These are phyloP conservation scores for Suhomyces maxii DNA, from an alignment of 1,139 yeast genomes.

Conservation along the genomic window DNA sequence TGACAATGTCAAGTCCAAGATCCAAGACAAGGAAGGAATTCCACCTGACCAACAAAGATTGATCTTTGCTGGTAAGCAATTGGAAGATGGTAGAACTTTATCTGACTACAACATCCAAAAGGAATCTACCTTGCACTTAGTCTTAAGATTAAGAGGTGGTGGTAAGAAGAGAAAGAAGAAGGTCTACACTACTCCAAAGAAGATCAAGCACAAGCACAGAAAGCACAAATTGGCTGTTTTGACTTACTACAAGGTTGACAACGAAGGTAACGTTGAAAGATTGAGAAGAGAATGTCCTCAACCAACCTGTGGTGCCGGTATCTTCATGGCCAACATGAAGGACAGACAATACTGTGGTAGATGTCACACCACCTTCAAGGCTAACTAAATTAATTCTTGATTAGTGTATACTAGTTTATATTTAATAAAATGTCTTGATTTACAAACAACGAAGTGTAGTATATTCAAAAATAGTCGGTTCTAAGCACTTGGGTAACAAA, in stretches of 20 bases:
- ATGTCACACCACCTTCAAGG: conserved; percentile 93
- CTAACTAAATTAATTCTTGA: conserved; percentile 33
- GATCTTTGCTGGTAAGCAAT: conserved; percentile 99
- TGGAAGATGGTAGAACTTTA: conserved; percentile 98
- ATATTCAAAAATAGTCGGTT: not conserved
- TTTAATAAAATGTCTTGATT: conserved; percentile 2
- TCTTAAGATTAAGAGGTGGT: conserved; percentile 99
- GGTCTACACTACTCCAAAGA: conserved; percentile 99
- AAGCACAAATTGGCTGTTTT: conserved; percentile 98
- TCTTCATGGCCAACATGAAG: conserved; percentile 99
- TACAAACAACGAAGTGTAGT: not conserved
- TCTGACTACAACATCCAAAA: conserved; percentile 99
- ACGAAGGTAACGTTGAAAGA: conserved; percentile 98
- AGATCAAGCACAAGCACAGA: conserved; percentile 99
- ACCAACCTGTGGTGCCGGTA: conserved; percentile 96
- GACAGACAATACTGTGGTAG: conserved; percentile 99
- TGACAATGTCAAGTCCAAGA: conserved; percentile 98
- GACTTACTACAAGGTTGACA: conserved; percentile 98
- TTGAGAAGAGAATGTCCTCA: conserved; percentile 98
- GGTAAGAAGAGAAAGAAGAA: conserved; percentile 99
- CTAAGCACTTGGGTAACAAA: no score
- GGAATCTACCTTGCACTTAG: conserved; percentile 98
- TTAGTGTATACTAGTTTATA: not conserved
- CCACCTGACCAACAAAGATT: conserved; percentile 99
- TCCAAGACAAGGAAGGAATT: conserved; percentile 99